Conservation (phyloP, 495 filamentous ascomycete species). For the Bathelium albidoporum region DNA sequence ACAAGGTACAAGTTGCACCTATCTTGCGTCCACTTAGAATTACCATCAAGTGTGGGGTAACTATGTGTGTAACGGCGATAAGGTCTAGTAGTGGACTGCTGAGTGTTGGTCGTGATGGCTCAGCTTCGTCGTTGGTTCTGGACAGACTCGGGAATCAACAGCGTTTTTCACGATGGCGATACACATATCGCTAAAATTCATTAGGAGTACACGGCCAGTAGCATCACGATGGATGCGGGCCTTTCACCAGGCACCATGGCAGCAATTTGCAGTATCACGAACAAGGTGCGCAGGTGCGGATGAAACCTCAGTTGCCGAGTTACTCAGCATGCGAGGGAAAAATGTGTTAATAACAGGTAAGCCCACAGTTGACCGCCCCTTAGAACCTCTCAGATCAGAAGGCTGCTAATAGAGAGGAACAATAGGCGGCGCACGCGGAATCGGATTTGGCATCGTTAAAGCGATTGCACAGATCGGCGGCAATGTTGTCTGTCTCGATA, state of each 20-base stretch:
- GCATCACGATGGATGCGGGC: neutral
- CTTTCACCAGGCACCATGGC: neutral
- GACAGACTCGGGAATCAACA: neutral
- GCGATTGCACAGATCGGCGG: conserved; percentile 2
- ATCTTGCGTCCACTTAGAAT: neutral
- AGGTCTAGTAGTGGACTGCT: neutral
- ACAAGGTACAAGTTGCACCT: neutral
- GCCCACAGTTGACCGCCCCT: neutral
- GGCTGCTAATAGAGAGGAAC: neutral
- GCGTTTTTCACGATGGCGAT: neutral
- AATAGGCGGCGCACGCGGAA: neutral
- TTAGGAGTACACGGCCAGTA: neutral
- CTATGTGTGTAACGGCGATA: neutral
- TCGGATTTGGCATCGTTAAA: conserved; percentile 5
- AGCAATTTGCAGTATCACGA: neutral
- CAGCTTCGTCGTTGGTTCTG: neutral
- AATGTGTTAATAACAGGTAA: neutral
- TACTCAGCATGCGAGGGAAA: neutral
- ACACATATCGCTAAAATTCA: neutral
- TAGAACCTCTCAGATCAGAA: neutral
- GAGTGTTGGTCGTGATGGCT: neutral
- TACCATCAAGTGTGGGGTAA: neutral
- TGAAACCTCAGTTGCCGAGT: neutral
- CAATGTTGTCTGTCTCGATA: neutral
- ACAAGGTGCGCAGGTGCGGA: neutral